Conservation (phyloP, 257 asterid genomes). For the Linaria vulgaris region DNA sequence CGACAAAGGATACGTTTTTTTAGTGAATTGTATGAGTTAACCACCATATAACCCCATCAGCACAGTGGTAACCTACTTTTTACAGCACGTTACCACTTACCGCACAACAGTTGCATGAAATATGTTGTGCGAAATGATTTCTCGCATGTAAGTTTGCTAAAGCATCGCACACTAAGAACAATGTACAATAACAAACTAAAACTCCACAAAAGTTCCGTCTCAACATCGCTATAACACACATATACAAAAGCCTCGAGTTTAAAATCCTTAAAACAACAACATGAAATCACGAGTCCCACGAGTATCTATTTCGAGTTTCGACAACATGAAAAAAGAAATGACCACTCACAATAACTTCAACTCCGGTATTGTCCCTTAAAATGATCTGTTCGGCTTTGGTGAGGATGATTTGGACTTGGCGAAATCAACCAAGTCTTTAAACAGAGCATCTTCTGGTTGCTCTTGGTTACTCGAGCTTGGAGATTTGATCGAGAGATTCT, state of each 20-base stretch:
- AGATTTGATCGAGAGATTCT: slow-evolving; percentile 67
- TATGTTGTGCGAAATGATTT: no score
- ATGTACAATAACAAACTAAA: slow-evolving; percentile 3
- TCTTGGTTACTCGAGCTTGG: slow-evolving; percentile 56
- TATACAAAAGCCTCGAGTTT: slow-evolving; percentile 34
- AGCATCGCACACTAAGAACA: background rate
- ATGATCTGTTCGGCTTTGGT: slow-evolving; percentile 72
- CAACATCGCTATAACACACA: slow-evolving; percentile 28
- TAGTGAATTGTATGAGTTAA: no score
- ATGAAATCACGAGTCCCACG: slow-evolving; percentile 17
- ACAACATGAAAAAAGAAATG: slow-evolving; percentile 22
- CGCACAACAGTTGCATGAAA: no score
- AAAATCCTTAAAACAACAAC: slow-evolving; percentile 15
- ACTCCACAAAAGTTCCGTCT: slow-evolving; percentile 24
- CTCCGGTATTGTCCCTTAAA: slow-evolving; percentile 31
- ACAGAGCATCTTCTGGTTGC: slow-evolving; percentile 77
- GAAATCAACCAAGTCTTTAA: slow-evolving; percentile 88
- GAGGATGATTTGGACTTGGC: slow-evolving; percentile 93
- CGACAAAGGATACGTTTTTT: no score
- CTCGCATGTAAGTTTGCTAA: no score
- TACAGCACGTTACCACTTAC: no score
- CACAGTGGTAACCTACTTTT: no score
- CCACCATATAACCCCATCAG: no score
- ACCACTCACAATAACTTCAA: slow-evolving; percentile 33
- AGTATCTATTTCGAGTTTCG: slow-evolving; percentile 26